phyloP scores from a whole-genome alignment of 257 asterid genomes.

The Solanum arcanum region DNA sequence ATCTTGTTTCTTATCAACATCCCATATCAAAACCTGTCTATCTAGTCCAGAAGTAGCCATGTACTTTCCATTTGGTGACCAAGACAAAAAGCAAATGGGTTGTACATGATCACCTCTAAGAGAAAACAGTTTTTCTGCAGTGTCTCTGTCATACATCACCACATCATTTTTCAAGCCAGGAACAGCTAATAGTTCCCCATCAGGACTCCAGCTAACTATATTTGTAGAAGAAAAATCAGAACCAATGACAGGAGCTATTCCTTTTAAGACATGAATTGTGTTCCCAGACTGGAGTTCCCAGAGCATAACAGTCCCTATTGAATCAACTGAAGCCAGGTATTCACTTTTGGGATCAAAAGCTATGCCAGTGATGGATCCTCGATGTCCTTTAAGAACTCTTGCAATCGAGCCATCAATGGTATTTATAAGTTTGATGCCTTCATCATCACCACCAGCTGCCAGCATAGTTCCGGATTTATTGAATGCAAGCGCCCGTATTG shows the following conservation, averaged over 20 bases:
- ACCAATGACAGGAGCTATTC: constrained; percentile 66
- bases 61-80: constrained; percentile 98
- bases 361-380: constrained; percentile 75
- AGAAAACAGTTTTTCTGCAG: constrained; percentile 72
- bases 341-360: constrained; percentile 94
- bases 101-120: constrained; percentile 83
- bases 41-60: constrained; percentile 94
- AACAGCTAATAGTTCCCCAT: constrained; percentile 86
- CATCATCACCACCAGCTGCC: constrained; percentile 98
- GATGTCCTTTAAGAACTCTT: constrained; percentile 90
- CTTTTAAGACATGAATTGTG: constrained; percentile 65
- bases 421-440: constrained; percentile 84
- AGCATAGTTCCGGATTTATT: constrained; percentile 80
- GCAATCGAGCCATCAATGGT: constrained; percentile 89
- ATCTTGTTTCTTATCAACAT: constrained; percentile 82
- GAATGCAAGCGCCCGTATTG: constrained; percentile 79
- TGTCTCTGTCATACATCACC: constrained; percentile 91
- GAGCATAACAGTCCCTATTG: constrained; percentile 66
- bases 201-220: constrained; percentile 87
- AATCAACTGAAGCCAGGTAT: constrained; percentile 85
- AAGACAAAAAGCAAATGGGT: constrained; percentile 78
- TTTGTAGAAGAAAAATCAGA: constrained; percentile 45
- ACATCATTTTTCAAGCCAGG: constrained; percentile 96
- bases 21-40: constrained; percentile 83
- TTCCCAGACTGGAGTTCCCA: constrained; percentile 94